Percentiles rank a stretch among this genome's conserved stretches.
Conservation (phyloP, 2,329 filamentous ascomycete genomes). For the Cladophialophora psammophila region DNA sequence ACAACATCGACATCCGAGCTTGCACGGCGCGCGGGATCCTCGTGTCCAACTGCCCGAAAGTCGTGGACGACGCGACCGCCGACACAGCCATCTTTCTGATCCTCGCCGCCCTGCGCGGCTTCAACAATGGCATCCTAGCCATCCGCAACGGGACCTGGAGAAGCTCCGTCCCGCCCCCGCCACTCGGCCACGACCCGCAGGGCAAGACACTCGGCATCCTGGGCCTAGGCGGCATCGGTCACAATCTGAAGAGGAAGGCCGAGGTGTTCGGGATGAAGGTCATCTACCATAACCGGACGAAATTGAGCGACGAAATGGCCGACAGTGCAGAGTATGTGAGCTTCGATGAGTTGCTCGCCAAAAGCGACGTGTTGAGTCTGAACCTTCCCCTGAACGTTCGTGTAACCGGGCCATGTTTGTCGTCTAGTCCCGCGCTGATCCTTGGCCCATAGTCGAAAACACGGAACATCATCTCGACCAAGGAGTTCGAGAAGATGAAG, state of each 20-base stretch:
- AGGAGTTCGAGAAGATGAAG: conserved; percentile 80
- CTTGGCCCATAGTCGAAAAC: conserved; percentile 59
- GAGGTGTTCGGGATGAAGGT: conserved; percentile 42
- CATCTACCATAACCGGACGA: conserved; percentile 41
- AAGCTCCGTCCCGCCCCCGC: conserved; percentile 58
- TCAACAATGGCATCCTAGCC: conserved; percentile 61
- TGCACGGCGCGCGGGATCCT: conserved; percentile 56
- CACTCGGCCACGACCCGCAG: conserved; percentile 76
- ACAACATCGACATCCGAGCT: conserved; percentile 63
- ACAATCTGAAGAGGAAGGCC: conserved; percentile 67
- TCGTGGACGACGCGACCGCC: conserved; percentile 55
- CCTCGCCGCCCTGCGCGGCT: conserved; percentile 64
- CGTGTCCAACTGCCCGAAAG: conserved; percentile 54
- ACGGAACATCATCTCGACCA: conserved; percentile 74
- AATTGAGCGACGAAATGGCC: conserved; percentile 40
- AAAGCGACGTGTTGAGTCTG: conserved; percentile 78
- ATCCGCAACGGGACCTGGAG: conserved; percentile 74
- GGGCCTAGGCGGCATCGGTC: conserved; percentile 85
- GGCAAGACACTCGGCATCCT: conserved; percentile 81
- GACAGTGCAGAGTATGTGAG: conserved; percentile 70
- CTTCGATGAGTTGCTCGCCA: conserved; percentile 74
- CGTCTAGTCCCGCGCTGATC: too few species aligned
- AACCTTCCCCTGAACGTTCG: conserved; percentile 77
- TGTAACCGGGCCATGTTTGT: too few species aligned
- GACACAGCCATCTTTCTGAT: conserved; percentile 56